These are phyloP conservation scores for Cercospora sojina DNA, from an alignment of 2,329 filamentous ascomycete species.

Conservation along the genomic window DNA sequence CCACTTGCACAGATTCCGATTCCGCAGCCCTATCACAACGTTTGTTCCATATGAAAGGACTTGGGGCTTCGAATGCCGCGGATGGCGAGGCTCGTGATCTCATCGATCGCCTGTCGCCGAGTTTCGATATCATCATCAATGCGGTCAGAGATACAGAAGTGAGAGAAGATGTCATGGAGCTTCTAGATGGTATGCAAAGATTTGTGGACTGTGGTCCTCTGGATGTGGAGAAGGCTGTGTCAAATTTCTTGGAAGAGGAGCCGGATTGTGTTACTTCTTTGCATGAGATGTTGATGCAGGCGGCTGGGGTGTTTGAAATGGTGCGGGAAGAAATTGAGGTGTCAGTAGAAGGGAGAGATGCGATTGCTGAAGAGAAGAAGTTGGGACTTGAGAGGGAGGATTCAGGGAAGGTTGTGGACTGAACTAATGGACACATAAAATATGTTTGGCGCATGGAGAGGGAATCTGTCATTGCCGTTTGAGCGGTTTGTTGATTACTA, in stretches of 20 bases:
- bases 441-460: neutral
- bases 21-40: neutral
- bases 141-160: neutral
- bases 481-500: neutral
- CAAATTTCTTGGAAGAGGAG: conserved; percentile 9
- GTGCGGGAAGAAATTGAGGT: neutral
- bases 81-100: conserved; percentile 1
- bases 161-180: conserved; percentile 8
- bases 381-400: neutral
- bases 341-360: neutral
- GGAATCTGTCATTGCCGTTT: neutral
- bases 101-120: conserved; percentile 4
- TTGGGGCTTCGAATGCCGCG: conserved; percentile 8
- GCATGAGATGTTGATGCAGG: conserved; percentile 16
- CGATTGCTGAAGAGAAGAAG: neutral
- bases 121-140: conserved; percentile 17
- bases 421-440: neutral
- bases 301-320: conserved; percentile 11
- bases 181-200: conserved; percentile 10
- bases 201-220: conserved; percentile 9
- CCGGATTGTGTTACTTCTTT: conserved; percentile 17
- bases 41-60: neutral
- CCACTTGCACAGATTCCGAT: neutral
- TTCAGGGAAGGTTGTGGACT: neutral
- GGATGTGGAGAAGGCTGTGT: conserved; percentile 14